Evolutionary conservation across 73 alveolate species (phyloP).

Genomic region (Loxodes magnus): DNA sequence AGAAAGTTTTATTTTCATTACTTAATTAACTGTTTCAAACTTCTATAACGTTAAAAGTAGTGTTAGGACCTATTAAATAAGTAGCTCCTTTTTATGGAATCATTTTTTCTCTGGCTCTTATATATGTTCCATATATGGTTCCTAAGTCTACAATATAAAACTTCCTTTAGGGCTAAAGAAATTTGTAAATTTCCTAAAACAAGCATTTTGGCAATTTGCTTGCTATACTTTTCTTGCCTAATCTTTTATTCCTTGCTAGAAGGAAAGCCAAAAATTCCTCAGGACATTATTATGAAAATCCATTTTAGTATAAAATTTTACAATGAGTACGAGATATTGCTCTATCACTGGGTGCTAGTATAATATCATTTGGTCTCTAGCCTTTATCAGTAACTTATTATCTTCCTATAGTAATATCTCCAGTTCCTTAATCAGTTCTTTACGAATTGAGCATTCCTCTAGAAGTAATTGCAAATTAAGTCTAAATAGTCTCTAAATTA

Average conservation of each 20-base stretch:
- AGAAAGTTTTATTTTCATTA: no score
- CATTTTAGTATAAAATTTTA: conserved; percentile 28
- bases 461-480: no score
- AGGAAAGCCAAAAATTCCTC: conserved; percentile 23
- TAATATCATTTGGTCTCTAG: conserved; percentile 56
- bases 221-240: conserved; percentile 25
- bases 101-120: conserved; percentile 15
- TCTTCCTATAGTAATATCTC: conserved; percentile 49
- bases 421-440: no score
- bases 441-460: no score
- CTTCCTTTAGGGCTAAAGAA: conserved; percentile 25
- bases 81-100: not conserved
- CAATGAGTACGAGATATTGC: conserved; percentile 52
- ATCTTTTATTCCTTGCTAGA: conserved; percentile 39
- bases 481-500: no score
- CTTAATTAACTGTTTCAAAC: no score
- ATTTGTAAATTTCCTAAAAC: conserved; percentile 32
- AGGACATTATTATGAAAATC: conserved; percentile 20
- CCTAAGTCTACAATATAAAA: conserved; percentile 45
- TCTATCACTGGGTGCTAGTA: conserved; percentile 53
- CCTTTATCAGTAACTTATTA: conserved; percentile 50
- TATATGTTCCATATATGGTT: conserved; percentile 59
- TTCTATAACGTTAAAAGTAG: not conserved
- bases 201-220: conserved; percentile 29
- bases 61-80: not conserved